A percentile compares a stretch with the other conserved stretches of the same genome.
These are phyloP conservation scores for Polytrichum commune DNA, from an alignment of 225 moss, liverwort and hornwort genomes.

Conservation along the genomic window DNA sequence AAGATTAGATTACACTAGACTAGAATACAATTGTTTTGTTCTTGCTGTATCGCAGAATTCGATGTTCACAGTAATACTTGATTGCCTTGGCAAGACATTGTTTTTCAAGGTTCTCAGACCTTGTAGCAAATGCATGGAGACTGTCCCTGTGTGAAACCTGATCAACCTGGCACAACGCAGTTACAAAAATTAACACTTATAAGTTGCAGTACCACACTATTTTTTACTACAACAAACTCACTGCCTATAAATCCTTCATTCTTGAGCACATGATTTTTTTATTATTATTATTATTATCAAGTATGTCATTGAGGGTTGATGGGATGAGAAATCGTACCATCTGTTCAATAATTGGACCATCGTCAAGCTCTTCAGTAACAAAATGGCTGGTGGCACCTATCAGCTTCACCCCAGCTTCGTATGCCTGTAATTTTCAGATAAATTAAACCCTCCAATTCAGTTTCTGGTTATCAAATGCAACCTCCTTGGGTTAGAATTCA, in stretches of 20 bases:
- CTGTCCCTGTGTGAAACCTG: slow-evolving; percentile 85
- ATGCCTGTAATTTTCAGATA: slow-evolving; percentile 50
- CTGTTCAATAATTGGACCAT: slow-evolving; percentile 97
- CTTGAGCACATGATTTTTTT: not conserved
- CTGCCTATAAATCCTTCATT: not conserved
- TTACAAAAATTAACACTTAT: no score
- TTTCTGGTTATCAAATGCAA: no score
- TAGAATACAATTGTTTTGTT: slow-evolving; percentile 88
- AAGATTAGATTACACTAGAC: no score
- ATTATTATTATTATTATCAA: not conserved
- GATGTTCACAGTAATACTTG: slow-evolving; percentile 86
- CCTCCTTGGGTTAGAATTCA: no score
- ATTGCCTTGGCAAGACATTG: slow-evolving; percentile 96
- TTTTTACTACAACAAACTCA: not conserved
- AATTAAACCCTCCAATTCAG: no score
- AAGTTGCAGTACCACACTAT: no score
- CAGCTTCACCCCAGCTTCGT: slow-evolving; percentile 95
- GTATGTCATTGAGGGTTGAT: no score
- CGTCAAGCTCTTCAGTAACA: slow-evolving; percentile 86
- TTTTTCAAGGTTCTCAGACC: slow-evolving; percentile 95
- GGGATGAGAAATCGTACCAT: slow-evolving; percentile 48
- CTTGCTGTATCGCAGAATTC: slow-evolving; percentile 79
- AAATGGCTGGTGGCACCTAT: slow-evolving; percentile 98
- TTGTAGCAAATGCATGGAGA: slow-evolving; percentile 74
- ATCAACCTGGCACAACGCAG: slow-evolving; percentile 57